Evolutionary conservation across 805 yeast genomes (phyloP).

Genomic region (Teunomyces stri): DNA sequence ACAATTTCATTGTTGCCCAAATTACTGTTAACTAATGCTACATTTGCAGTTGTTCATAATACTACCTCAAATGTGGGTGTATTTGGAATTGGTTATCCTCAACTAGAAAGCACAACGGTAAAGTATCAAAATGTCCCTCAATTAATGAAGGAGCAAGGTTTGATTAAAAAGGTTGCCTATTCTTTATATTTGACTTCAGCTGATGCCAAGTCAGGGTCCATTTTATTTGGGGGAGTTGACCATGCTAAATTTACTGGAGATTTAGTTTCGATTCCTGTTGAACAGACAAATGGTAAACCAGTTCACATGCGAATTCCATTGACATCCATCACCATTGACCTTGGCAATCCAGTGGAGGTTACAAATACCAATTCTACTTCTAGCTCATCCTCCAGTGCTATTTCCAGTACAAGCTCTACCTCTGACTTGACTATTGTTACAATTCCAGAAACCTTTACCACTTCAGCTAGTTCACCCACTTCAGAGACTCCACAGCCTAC

Average conservation of each 20-base stretch:
- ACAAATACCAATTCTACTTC: not conserved
- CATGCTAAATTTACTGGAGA: conserved; percentile 57
- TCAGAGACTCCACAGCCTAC: not conserved
- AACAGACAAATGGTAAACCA: conserved; percentile 9
- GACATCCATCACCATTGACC: conserved; percentile 13
- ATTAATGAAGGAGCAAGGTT: conserved; percentile 55
- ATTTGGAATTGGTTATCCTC: conserved; percentile 17
- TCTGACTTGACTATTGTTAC: not conserved
- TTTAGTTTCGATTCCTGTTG: conserved; percentile 29
- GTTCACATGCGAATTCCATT: conserved; percentile 19
- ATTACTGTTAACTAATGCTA: conserved; percentile 11
- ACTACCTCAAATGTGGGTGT: conserved; percentile 16
- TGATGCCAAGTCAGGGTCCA: conserved; percentile 45
- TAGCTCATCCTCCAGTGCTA: not conserved
- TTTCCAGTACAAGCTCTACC: not conserved
- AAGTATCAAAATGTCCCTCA: conserved; percentile 67
- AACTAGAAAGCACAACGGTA: conserved; percentile 10
- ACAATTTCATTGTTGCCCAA: conserved; percentile 13
- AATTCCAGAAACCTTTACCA: not conserved
- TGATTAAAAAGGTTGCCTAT: conserved; percentile 54
- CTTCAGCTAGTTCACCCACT: not conserved
- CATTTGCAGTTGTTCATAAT: conserved; percentile 16
- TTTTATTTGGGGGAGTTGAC: conserved; percentile 74
- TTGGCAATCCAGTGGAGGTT: not conserved
- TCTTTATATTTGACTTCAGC: conserved; percentile 57